Percentiles rank a stretch among this genome's conserved stretches.
phyloP scores from a whole-genome alignment of 345 rosid species.

The Salix dunnii region DNA sequence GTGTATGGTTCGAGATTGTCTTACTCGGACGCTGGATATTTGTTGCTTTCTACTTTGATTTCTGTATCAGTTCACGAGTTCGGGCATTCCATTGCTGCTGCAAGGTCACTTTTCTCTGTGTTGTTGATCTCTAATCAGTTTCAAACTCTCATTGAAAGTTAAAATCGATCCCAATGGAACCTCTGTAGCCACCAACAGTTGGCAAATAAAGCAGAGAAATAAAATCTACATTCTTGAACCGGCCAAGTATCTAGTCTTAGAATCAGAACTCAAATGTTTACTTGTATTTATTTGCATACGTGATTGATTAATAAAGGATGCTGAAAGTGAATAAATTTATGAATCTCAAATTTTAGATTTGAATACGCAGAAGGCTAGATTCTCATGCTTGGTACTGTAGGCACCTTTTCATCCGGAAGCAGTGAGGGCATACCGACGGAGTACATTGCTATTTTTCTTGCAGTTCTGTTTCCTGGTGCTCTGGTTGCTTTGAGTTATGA shows the following conservation, averaged over 20 bases:
- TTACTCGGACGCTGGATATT: conserved; percentile 40
- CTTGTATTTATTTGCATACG: not conserved
- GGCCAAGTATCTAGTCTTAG: not conserved
- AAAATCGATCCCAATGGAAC: not conserved
- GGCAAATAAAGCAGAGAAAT: not conserved
- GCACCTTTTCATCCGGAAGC: conserved; percentile 50
- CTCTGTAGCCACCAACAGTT: not conserved
- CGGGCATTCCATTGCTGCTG: conserved; percentile 89
- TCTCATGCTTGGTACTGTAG: conserved; percentile 32
- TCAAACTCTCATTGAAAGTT: not conserved
- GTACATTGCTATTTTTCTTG: conserved; percentile 76
- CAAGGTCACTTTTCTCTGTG: conserved; percentile 42
- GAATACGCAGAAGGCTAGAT: conserved; percentile 17
- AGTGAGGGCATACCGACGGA: conserved; percentile 85
- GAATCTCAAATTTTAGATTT: conserved; percentile 9
- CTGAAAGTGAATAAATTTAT: not conserved
- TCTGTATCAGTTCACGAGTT: conserved; percentile 76
- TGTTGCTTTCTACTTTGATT: conserved; percentile 57
- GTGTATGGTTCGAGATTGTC: conserved; percentile 44
- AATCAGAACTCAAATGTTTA: not conserved
- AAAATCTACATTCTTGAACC: not conserved
- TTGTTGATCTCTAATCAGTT: not conserved
- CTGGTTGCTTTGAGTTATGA: conserved; percentile 75
- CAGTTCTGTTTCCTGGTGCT: conserved; percentile 86
- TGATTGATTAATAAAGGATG: not conserved